Evolutionary conservation across 1,284 basidiomycete species (phyloP).

Genomic region (Trichosporon sp.): DNA sequence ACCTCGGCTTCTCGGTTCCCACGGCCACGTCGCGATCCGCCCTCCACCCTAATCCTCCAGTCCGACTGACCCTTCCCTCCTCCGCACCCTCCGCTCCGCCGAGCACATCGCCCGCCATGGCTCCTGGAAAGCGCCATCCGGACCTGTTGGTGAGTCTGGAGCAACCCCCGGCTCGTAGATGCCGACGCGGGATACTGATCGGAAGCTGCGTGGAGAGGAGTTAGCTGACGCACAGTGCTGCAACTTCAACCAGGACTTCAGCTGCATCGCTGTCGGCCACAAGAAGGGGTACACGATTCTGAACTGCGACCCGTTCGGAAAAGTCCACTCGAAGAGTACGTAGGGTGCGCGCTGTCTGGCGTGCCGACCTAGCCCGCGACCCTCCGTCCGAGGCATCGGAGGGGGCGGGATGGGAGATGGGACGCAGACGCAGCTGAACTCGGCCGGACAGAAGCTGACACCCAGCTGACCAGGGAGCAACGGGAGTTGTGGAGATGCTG

Average conservation of each 20-base stretch:
- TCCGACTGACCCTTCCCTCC: not conserved
- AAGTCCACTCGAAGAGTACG: constrained; percentile 78
- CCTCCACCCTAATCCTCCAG: not conserved
- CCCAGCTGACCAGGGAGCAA: constrained; percentile 78
- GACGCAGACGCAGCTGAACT: no score
- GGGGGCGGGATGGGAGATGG: no score
- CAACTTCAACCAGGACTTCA: constrained; percentile 58
- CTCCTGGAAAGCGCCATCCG: constrained; percentile 51
- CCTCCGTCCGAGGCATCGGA: not conserved
- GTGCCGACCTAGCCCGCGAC: no score
- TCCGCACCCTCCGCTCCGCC: not conserved
- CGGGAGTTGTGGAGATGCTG: constrained; percentile 97
- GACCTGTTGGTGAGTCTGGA: constrained; percentile 50
- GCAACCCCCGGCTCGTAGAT: not conserved
- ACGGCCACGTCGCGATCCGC: not conserved
- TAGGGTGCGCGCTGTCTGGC: not conserved
- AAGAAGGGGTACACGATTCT: constrained; percentile 95
- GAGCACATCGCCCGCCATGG: constrained; percentile 24
- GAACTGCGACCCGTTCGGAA: constrained; percentile 96
- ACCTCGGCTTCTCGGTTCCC: not conserved
- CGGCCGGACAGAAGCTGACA: no score
- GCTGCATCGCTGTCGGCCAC: constrained; percentile 89
- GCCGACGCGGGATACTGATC: constrained; percentile 2
- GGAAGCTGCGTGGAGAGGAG: not conserved
- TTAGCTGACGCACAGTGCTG: constrained; percentile 46